Base-by-base conservation (phyloP, 805 yeast genomes). In the Yarrowia sp. region DNA sequence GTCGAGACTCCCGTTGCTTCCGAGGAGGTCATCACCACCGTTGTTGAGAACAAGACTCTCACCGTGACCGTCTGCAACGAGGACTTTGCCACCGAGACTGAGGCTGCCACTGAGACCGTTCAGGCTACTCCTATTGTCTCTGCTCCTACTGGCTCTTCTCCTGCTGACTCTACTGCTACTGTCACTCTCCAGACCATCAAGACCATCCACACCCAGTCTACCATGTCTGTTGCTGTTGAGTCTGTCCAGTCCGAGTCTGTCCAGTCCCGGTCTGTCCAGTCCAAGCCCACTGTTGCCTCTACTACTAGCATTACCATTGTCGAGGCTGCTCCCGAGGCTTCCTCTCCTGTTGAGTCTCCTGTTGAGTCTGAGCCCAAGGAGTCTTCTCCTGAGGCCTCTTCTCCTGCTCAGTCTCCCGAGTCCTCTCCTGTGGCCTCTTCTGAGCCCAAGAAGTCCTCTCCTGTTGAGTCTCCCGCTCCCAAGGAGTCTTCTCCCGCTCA, bases 1-100 rank as follows among this genome's bases (percentile, higher is more conserved):
- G 35, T 26, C 61, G 61, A 52, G 46, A 36, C 46, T 26, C 61
- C 61, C 35, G 61, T 52, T 17, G 26, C 61, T 26, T 24, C 61
- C 35, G 36, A 44, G 17, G 35, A 22, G 33, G 35, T 36, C 4
- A n/a, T 52, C 24, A 49, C 56, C 35, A 52, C 61, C 10, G 46
- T 52, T 7, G 12, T 52, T 19, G 35, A 52, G 26, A 26, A 26
- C 44, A 36, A 36, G 61, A 52, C 61, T 36, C 41, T 52, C 11
- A 52, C 61, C 9, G 44, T 38, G 12, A 52, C 61, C 9, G 24
- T 52, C 17, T 36, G 44, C 35, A 11, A 36, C 17, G 61, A 36
- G 43, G 61, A 52, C 14, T 52, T 52, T 12, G 7, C 38, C 30
- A 49, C 40, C 16, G n/a, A 11, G 22, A 49, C 40, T 14, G 22